Conservation (phyloP, 2,329 filamentous ascomycete species). For the Graphilbum sp. region DNA sequence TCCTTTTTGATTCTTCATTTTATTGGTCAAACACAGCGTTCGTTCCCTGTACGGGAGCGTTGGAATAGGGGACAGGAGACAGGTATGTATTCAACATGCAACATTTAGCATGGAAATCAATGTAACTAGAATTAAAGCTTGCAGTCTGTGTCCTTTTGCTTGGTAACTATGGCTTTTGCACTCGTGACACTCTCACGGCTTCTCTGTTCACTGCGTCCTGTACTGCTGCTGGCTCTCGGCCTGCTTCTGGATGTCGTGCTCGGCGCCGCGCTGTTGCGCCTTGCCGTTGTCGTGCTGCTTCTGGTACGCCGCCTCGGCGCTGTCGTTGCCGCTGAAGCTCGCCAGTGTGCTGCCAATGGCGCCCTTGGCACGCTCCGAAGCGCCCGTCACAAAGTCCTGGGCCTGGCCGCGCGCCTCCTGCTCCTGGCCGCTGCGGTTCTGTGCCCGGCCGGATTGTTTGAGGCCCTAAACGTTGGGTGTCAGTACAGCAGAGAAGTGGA, state of each 20-base stretch:
- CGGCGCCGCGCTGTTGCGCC: conserved; percentile 67
- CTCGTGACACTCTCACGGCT: too few relatives aligned
- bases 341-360: conserved; percentile 51
- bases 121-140: too few relatives aligned
- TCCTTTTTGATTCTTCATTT: too few relatives aligned
- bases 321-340: conserved; percentile 54
- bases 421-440: conserved; percentile 65
- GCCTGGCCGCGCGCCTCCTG: conserved; percentile 75
- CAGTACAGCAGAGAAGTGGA: background rate
- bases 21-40: too few relatives aligned
- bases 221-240: conserved; percentile 25
- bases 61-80: too few relatives aligned
- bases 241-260: conserved; percentile 66
- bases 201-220: too few relatives aligned
- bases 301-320: conserved; percentile 48
- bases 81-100: too few relatives aligned
- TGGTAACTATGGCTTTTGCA: too few relatives aligned
- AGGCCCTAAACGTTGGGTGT: conserved; percentile 31
- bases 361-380: conserved; percentile 51
- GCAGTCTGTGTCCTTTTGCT: too few relatives aligned
- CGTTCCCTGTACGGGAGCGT: too few relatives aligned
- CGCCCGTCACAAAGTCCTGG: conserved; percentile 53
- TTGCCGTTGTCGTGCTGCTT: conserved; percentile 61
- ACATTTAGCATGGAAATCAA: too few relatives aligned
- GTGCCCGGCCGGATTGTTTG: conserved; percentile 56